Evolutionary conservation across 2,329 filamentous ascomycete species (phyloP), one percentile per base, ranked within the genome.

Genomic region (Fusarium temperatum): DNA sequence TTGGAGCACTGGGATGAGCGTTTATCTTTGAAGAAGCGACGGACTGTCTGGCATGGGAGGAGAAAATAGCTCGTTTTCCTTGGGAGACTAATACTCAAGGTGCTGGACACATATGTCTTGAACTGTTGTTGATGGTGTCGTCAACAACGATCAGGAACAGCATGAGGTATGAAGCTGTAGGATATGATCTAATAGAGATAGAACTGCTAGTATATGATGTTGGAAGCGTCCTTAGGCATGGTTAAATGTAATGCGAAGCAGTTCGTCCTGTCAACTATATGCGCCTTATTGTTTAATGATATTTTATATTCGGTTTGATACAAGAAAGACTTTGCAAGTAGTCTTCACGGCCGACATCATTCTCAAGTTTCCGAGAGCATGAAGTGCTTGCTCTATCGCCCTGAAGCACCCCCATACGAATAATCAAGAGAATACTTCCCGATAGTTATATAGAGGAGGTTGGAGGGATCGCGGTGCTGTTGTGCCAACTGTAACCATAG

Each of bases 151-250:
- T 47, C 57, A 60, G 48, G 64, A 63, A 54, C 51, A 53, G 56
- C 61, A 70, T 66, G 57, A 67, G 57, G 58, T 42, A 73, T 55
- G 72, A 75, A 51, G 66, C 54, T 75, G 72, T 70, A 75, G 76
- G 68, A 75, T 75, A 78, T 73, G 75, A 67, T 63, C 60, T 70
- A 72, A 76, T 72, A 76, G 62, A 76, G 56, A 64, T 74, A 70
- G 68, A 75, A 70, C 59, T 69, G 61, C 42, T 48, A 63, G 57
- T 50, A 38, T 50, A 63, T 38, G 50, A 41, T 55, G 36, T 42
- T 64, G 26, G 28, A 48, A 51, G 64, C 39, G 38, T 24, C n/a
- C 53, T 39, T 56, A 28, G 55, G 42, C 57, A 54, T 39, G 53
- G 45, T 39, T 73, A 62, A 63, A 69, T 38, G 32, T 66, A 75